Evolutionary conservation across 2,329 filamentous ascomycete genomes (phyloP).

Genomic region (Aspergillus quadrilineatus): DNA sequence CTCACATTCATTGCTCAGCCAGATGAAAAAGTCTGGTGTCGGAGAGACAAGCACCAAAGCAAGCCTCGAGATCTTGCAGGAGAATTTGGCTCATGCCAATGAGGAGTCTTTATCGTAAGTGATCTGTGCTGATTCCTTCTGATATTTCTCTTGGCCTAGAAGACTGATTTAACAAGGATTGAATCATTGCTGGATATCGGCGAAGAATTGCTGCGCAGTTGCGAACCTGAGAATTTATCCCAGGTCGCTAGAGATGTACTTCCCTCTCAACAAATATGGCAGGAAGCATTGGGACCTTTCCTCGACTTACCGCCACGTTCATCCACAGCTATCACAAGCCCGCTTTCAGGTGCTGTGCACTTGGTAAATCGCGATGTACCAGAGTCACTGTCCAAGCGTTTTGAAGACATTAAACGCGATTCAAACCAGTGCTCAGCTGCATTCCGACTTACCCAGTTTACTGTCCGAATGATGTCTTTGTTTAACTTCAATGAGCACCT

Average conservation of each 20-base stretch:
- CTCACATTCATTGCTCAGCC: slow-evolving; percentile 35
- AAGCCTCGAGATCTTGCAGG: slow-evolving; percentile 53
- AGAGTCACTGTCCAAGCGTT: slow-evolving; percentile 24
- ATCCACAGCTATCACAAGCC: slow-evolving; percentile 71
- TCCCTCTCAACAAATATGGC: slow-evolving; percentile 66
- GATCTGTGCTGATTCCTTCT: background rate
- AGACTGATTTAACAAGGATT: slow-evolving; percentile 46
- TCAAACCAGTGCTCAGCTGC: slow-evolving; percentile 68
- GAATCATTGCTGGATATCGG: slow-evolving; percentile 57
- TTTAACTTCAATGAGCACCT: slow-evolving; percentile 36
- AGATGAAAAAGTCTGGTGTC: slow-evolving; percentile 37
- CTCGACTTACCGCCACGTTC: slow-evolving; percentile 43
- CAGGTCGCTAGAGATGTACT: slow-evolving; percentile 52
- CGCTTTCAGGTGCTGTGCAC: slow-evolving; percentile 68
- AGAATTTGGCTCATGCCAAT: slow-evolving; percentile 49
- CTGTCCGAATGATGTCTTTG: slow-evolving; percentile 56
- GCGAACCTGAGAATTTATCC: slow-evolving; percentile 27
- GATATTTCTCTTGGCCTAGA: background rate
- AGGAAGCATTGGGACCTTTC: slow-evolving; percentile 58
- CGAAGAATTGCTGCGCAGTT: slow-evolving; percentile 46
- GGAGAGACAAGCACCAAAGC: slow-evolving; percentile 45
- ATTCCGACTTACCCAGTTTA: slow-evolving; percentile 73
- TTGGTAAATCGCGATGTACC: slow-evolving; percentile 50
- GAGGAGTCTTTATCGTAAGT: slow-evolving; percentile 48
- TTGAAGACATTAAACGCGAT: slow-evolving; percentile 56